Conservation (phyloP, 768 basidiomycete species). For the Lyophyllum semitale region DNA sequence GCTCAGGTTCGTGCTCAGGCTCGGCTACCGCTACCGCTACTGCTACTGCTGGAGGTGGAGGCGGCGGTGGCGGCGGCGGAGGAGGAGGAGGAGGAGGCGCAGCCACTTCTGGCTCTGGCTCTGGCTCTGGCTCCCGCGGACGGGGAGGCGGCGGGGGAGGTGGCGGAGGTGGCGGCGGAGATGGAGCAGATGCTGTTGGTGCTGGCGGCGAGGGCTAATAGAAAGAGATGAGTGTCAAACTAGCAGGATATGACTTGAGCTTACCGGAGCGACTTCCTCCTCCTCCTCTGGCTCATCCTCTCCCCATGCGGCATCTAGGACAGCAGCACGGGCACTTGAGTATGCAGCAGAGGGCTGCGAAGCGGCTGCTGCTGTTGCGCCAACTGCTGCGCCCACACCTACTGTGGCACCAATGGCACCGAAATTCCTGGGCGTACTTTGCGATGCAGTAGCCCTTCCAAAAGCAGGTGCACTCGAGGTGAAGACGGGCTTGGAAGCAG, state of each 20-base stretch:
- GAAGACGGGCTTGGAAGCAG: conserved; percentile 35
- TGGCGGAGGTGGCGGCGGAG: conserved; percentile 38
- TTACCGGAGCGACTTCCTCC: conserved; percentile 30
- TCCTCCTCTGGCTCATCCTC: conserved; percentile 26
- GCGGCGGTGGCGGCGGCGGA: conserved; percentile 2
- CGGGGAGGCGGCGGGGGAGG: conserved; percentile 36
- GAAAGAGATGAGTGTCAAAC: conserved; percentile 8
- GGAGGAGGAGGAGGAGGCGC: background rate
- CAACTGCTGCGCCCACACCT: conserved; percentile 38
- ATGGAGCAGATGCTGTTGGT: conserved; percentile 26
- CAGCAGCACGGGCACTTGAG: conserved; percentile 27
- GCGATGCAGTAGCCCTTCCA: conserved; percentile 41
- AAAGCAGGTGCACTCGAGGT: conserved; percentile 50
- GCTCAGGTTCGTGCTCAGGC: conserved; percentile 36
- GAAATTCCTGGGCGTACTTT: conserved; percentile 43
- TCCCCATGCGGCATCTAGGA: conserved; percentile 32
- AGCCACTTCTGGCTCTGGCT: conserved; percentile 6
- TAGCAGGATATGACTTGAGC: conserved; percentile 10
- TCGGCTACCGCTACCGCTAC: background rate
- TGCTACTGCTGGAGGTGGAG: background rate
- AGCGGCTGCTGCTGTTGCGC: conserved; percentile 32
- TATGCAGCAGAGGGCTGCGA: conserved; percentile 25
- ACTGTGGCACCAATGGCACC: conserved; percentile 35
- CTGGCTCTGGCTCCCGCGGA: conserved; percentile 32
- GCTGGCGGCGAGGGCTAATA: conserved; percentile 39